These are phyloP conservation scores for Saitozyma podzolica DNA, from an alignment of 768 basidiomycete genomes.

Conservation along the genomic window DNA sequence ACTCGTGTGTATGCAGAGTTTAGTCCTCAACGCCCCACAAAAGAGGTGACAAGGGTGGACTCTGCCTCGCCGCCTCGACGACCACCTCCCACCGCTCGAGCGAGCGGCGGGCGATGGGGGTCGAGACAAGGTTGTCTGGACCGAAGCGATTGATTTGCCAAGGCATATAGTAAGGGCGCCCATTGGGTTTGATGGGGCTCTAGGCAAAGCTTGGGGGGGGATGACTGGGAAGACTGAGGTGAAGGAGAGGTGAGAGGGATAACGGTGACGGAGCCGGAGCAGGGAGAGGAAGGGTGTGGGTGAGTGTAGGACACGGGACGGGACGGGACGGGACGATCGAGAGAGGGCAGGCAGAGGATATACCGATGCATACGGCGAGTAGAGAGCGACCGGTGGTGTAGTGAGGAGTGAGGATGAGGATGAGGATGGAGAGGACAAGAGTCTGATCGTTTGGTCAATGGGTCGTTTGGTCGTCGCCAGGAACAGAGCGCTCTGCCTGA, in stretches of 20 bases:
- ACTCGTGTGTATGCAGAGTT: constrained; percentile 9
- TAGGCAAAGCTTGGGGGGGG: constrained; percentile 23
- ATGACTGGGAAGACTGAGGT: background rate
- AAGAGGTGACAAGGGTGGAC: constrained; percentile 27
- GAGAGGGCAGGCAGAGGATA: no score
- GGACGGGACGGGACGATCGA: no score
- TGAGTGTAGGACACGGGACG: background rate
- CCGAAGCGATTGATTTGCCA: constrained; percentile 22
- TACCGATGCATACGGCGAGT: no score
- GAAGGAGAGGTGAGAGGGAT: background rate
- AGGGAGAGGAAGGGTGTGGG: background rate
- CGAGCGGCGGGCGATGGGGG: background rate
- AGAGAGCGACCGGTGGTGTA: no score
- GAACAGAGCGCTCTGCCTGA: no score
- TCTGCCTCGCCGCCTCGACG: constrained; percentile 11
- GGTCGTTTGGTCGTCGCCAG: no score
- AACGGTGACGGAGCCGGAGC: background rate
- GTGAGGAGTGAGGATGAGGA: no score
- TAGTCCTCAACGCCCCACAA: constrained; percentile 20
- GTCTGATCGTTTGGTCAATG: no score
- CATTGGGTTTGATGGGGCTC: constrained; percentile 13
- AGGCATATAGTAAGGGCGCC: constrained; percentile 21
- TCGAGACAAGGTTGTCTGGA: constrained; percentile 13
- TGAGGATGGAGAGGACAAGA: no score
- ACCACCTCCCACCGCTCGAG: constrained; percentile 2